Evolutionary conservation across 2,329 filamentous ascomycete species (phyloP).

Genomic region (Parascedosporium putredinis): DNA sequence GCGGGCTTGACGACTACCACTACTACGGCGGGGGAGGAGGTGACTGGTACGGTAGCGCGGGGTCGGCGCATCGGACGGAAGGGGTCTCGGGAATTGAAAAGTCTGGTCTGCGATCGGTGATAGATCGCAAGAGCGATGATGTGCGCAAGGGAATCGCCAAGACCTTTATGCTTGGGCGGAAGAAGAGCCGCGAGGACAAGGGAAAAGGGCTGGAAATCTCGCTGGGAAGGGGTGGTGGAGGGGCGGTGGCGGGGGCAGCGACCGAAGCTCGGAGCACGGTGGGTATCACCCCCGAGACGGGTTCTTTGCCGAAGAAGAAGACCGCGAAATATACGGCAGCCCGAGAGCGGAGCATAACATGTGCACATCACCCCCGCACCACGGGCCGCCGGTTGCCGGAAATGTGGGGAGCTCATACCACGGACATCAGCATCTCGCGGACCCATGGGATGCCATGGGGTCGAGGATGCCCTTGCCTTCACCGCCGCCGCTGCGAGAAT

Average conservation of each 20-base stretch:
- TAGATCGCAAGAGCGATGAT: constrained; percentile 47
- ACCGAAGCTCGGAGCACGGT: background rate
- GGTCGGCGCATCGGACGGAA: constrained; percentile 34
- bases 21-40: constrained; percentile 34
- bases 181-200: constrained; percentile 32
- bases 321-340: background rate
- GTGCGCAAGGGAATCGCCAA: constrained; percentile 43
- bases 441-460: background rate
- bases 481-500: constrained; percentile 14
- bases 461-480: constrained; percentile 5
- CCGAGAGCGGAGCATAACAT: background rate
- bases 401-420: no score
- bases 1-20: constrained; percentile 26
- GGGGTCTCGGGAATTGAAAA: constrained; percentile 45
- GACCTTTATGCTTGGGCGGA: constrained; percentile 40
- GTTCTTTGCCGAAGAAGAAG: background rate
- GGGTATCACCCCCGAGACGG: background rate
- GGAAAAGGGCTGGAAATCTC: constrained; percentile 4
- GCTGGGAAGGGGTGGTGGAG: no score
- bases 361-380: background rate
- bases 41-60: constrained; percentile 15
- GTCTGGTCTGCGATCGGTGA: constrained; percentile 38
- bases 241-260: no score
- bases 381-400: no score
- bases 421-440: background rate